Evolutionary conservation across 345 rosid genomes (phyloP).

Genomic region (Salix brachista): DNA sequence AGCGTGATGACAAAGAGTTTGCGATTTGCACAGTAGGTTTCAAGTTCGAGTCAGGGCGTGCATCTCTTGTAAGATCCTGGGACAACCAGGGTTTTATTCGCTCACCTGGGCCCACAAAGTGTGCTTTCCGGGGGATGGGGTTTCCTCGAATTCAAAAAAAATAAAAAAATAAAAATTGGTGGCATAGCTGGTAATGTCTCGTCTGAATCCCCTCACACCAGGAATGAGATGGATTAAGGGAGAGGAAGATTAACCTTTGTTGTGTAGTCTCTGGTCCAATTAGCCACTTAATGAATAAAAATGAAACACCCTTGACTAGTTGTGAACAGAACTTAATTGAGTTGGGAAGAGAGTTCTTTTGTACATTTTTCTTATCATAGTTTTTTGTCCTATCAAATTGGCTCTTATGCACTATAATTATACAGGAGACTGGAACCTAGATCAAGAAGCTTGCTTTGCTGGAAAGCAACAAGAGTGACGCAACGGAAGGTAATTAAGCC

Average conservation of each 20-base stretch:
- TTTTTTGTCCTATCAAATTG: not conserved
- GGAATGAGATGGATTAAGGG: not conserved
- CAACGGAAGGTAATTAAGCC: conserved; percentile 61
- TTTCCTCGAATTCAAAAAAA: too few relatives aligned
- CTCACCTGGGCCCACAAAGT: too few relatives aligned
- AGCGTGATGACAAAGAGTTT: too few relatives aligned
- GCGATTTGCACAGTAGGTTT: too few relatives aligned
- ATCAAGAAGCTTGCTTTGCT: conserved; percentile 84
- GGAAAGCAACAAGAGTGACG: conserved; percentile 66
- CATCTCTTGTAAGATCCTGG: too few relatives aligned
- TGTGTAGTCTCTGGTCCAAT: not conserved
- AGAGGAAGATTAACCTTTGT: not conserved
- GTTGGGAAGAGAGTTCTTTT: not conserved
- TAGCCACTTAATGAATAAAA: not conserved
- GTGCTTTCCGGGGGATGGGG: too few relatives aligned
- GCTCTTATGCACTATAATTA: conserved; percentile 13
- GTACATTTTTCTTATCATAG: not conserved
- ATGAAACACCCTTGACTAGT: not conserved
- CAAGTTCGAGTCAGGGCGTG: too few relatives aligned
- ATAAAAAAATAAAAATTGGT: not conserved
- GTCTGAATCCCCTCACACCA: not conserved
- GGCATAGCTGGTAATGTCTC: not conserved
- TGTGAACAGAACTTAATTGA: not conserved
- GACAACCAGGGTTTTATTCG: too few relatives aligned
- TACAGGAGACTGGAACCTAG: conserved; percentile 86